A percentile compares a stretch with the other conserved stretches of the same genome.
phyloP scores from a whole-genome alignment of 179 eudicot genomes.

The Sideroxylon spinosum region DNA sequence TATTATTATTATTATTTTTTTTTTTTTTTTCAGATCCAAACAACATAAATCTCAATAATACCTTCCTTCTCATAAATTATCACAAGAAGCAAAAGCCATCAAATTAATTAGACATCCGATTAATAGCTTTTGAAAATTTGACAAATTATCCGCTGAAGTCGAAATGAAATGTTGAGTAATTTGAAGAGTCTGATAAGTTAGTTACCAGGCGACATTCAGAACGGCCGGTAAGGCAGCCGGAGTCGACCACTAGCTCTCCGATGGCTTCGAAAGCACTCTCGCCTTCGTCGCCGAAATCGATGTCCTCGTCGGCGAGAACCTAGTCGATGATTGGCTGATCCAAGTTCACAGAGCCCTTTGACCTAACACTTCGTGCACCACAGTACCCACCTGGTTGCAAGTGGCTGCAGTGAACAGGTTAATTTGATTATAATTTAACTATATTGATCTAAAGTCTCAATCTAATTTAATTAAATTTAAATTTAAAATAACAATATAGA shows the following conservation, averaged over 20 bases:
- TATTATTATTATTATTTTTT: no score
- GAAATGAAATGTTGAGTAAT: neutral
- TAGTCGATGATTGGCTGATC: conserved; percentile 87
- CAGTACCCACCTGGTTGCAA: conserved; percentile 68
- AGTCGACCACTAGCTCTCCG: conserved; percentile 81
- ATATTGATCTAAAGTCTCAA: no score
- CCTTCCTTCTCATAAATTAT: neutral
- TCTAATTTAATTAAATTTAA: no score
- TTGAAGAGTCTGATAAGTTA: neutral
- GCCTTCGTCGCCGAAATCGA: conserved; percentile 88
- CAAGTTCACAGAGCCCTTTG: conserved; percentile 41
- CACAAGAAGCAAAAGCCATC: neutral
- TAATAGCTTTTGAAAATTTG: neutral
- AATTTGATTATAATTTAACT: no score
- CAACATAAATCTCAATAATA: no score
- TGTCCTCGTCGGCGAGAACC: conserved; percentile 97
- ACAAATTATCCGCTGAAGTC: neutral
- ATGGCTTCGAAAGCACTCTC: conserved; percentile 87
- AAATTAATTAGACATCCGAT: neutral
- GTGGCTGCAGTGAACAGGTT: no score
- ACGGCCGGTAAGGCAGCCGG: conserved; percentile 65
- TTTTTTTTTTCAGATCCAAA: neutral
- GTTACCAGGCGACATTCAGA: conserved; percentile 73
- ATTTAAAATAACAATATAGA: no score
- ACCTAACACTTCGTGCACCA: conserved; percentile 78